Evolutionary conservation across 2,329 filamentous ascomycete species (phyloP).

Genomic region (Colletotrichum gigasporum): DNA sequence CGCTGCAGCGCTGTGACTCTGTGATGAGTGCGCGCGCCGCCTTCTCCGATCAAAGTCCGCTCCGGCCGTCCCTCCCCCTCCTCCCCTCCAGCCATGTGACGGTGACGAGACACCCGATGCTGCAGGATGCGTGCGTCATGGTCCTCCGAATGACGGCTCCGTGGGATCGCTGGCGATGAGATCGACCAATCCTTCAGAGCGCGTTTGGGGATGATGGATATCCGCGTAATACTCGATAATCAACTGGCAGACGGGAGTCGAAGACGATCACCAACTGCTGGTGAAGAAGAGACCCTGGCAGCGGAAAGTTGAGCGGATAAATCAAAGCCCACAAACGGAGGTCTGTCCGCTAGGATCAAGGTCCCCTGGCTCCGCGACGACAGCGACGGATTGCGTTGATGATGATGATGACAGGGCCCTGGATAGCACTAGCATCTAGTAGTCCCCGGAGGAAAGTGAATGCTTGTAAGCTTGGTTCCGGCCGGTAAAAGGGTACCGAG

Average conservation of each 20-base stretch:
- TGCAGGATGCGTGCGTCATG: conserved; percentile 1
- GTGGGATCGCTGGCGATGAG: neutral
- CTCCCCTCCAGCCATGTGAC: conserved; percentile 4
- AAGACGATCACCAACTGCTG: neutral
- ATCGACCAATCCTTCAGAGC: neutral
- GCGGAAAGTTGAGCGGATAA: conserved; percentile 5
- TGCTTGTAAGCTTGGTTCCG: neutral
- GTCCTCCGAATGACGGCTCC: neutral
- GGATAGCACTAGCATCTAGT: neutral
- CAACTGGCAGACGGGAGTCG: neutral
- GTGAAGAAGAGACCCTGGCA: neutral
- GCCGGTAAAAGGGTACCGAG: neutral
- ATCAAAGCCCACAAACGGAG: conserved; percentile 18
- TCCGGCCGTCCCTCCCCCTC: neutral
- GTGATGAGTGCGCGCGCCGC: too few species aligned
- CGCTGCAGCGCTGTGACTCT: neutral
- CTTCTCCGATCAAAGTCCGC: conserved; percentile 1
- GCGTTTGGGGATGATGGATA: neutral
- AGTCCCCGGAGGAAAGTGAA: neutral
- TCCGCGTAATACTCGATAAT: neutral
- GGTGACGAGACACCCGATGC: neutral
- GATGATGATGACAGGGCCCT: neutral
- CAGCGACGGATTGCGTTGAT: too few species aligned
- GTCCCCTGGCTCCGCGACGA: neutral
- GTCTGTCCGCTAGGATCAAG: neutral